Evolutionary conservation across 1,139 yeast species (phyloP), one percentile per base, ranked within the genome.

Genomic region (Geotrichum klebahnii): DNA sequence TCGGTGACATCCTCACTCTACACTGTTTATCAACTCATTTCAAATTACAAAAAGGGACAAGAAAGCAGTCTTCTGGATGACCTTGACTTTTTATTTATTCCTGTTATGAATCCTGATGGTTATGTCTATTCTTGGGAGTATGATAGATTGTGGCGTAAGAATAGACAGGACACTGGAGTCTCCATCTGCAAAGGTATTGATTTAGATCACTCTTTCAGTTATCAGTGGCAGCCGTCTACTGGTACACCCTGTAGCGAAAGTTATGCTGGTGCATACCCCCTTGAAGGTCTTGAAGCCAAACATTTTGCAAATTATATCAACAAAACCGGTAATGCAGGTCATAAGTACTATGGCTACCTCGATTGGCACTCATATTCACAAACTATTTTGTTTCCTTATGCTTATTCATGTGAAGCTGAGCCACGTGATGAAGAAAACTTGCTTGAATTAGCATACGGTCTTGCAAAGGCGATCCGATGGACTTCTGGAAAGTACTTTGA

Each of bases 71-170:
- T 47, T 14, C 60, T 79, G 50, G 67, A 77, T 45, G 65, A 73
- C 36, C 68, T 87, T 56, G 92, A 87, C 63, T 85, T 86, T 61
- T 65, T 85, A 33, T 80, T 88, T 57, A 74, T 88, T 37, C 97
- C 97, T 0, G 85, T 87, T 9, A 76, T 81, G 67, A 89, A 89
- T 63, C 96, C 96, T 0, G 97, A 89, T 66, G 97, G 97, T 0
- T 89, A 89, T 63, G 88, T 73, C 12, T 84, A 84, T 64, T 76
- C 95, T 1, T 89, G 96, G 96, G 74, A 73, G 3, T 64, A 70
- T 33, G 96, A 89, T 64, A 72, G 97, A 51, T 71, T 89, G 55
- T 89, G 97, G 97, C 73, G 95, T 44, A 89, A 89, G 65, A 89
- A 87, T 67, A 76, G 96, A 55, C 96, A 89, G 67, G 77, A 78